Conservation (phyloP, 2,329 filamentous ascomycete species). For the Ophiostoma populinum region DNA sequence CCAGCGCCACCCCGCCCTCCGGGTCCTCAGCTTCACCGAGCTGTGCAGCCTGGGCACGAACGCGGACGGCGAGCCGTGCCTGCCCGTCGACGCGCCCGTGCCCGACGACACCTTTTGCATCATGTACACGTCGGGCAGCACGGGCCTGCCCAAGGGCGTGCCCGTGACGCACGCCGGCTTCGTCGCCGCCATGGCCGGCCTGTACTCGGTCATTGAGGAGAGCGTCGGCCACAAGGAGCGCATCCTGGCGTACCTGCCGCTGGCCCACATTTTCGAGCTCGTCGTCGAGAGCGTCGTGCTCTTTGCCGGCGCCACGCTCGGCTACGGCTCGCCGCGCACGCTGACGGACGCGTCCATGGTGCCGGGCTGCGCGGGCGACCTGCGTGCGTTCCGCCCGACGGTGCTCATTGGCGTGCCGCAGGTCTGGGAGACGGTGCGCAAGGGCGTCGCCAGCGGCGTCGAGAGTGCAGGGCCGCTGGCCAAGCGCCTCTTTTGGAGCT, state of each 20-base stretch:
- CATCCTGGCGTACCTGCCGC: slow-evolving; percentile 78
- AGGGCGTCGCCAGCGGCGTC: slow-evolving; percentile 73
- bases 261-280: slow-evolving; percentile 93
- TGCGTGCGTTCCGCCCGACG: slow-evolving; percentile 78
- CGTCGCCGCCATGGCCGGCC: slow-evolving; percentile 67
- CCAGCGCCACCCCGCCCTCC: slow-evolving; percentile 35
- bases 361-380: slow-evolving; percentile 81
- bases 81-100: slow-evolving; percentile 50
- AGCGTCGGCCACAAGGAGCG: slow-evolving; percentile 63
- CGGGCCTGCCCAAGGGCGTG: slow-evolving; percentile 77
- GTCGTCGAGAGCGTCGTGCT: slow-evolving; percentile 84
- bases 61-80: slow-evolving; percentile 47
- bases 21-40: slow-evolving; percentile 36
- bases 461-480: slow-evolving; percentile 52
- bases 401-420: slow-evolving; percentile 89
- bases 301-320: slow-evolving; percentile 79
- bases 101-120: slow-evolving; percentile 68
- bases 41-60: slow-evolving; percentile 41
- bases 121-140: slow-evolving; percentile 80
- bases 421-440: slow-evolving; percentile 94
- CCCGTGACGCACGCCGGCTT: slow-evolving; percentile 67
- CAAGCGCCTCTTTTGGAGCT: slow-evolving; percentile 61
- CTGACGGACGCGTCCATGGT: slow-evolving; percentile 64
- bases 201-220: slow-evolving; percentile 59
- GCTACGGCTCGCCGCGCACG: slow-evolving; percentile 82